Conservation (phyloP, 75 land plant genomes). For the Azolla pinnata region DNA sequence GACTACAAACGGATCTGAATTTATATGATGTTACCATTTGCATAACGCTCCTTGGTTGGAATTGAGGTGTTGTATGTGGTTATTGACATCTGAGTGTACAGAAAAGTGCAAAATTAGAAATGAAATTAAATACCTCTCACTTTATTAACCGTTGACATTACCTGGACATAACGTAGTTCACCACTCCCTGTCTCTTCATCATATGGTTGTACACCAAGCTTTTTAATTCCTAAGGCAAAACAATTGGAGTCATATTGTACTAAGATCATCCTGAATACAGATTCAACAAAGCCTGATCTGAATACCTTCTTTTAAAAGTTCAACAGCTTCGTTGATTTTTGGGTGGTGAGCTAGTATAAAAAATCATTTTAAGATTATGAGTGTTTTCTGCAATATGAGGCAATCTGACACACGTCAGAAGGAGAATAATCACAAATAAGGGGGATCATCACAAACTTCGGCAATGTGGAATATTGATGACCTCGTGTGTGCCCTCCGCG, state of each 20-base stretch:
- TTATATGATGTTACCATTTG: slow-evolving; percentile 62
- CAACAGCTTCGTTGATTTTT: slow-evolving; percentile 66
- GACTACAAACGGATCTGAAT: no score
- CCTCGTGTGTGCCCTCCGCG: slow-evolving; percentile 76
- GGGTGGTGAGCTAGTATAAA: slow-evolving; percentile 83
- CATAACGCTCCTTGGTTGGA: slow-evolving; percentile 65
- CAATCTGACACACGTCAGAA: no score
- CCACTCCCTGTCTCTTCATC: slow-evolving; percentile 76
- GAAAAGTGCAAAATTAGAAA: not conserved
- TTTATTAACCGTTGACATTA: slow-evolving; percentile 6
- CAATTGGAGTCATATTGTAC: not conserved
- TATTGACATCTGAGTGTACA: slow-evolving; percentile 70
- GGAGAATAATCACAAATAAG: not conserved
- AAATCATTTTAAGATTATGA: no score
- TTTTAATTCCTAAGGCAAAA: slow-evolving; percentile 42
- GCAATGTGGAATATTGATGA: slow-evolving; percentile 85
- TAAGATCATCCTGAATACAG: not conserved
- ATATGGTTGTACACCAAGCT: slow-evolving; percentile 72
- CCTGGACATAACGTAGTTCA: slow-evolving; percentile 96
- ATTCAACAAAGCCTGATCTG: no score
- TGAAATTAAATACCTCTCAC: slow-evolving; percentile 1
- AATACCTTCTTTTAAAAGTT: slow-evolving; percentile 70
- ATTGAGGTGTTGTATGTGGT: slow-evolving; percentile 75
- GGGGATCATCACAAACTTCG: slow-evolving; percentile 44
- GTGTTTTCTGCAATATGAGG: no score